A percentile compares a stretch with the other conserved stretches of the same genome.
These are phyloP conservation scores for Climacium dendroides DNA, from an alignment of 225 moss, liverwort and hornwort genomes.

Conservation along the genomic window DNA sequence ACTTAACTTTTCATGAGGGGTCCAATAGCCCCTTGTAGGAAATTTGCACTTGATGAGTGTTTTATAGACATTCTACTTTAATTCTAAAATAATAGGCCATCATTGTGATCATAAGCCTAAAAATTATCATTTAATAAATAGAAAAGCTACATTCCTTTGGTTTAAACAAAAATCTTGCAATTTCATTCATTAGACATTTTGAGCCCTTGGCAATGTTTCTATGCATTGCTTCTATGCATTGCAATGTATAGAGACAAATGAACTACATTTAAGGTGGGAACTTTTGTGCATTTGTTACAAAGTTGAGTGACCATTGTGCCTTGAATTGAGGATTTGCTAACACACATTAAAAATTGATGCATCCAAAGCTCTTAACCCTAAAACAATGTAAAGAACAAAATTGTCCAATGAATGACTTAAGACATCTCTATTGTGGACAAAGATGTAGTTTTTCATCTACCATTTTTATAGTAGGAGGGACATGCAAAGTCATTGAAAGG, in stretches of 20 bases:
- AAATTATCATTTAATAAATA: background rate
- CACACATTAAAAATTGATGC: background rate
- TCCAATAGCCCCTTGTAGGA: accelerated
- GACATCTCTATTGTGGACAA: too few species aligned
- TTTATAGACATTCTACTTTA: background rate
- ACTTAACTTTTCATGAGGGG: accelerated
- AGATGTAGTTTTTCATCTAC: too few species aligned
- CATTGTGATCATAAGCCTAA: background rate
- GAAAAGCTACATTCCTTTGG: background rate
- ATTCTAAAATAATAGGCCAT: background rate
- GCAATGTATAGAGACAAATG: background rate
- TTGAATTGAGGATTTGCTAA: background rate
- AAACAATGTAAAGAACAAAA: too few species aligned
- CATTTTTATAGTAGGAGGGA: too few species aligned
- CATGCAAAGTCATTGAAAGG: too few species aligned
- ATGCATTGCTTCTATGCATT: background rate
- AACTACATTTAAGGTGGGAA: background rate
- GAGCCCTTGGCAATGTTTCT: accelerated
- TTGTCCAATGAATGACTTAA: too few species aligned
- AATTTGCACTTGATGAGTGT: background rate
- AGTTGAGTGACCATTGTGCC: background rate
- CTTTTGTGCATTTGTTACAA: background rate
- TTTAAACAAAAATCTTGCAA: background rate
- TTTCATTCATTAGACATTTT: background rate
- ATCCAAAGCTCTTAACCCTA: background rate